A percentile compares a stretch with the other conserved stretches of the same genome.
Evolutionary conservation across 768 basidiomycete species (phyloP).

Genomic region (Suillus decipiens): DNA sequence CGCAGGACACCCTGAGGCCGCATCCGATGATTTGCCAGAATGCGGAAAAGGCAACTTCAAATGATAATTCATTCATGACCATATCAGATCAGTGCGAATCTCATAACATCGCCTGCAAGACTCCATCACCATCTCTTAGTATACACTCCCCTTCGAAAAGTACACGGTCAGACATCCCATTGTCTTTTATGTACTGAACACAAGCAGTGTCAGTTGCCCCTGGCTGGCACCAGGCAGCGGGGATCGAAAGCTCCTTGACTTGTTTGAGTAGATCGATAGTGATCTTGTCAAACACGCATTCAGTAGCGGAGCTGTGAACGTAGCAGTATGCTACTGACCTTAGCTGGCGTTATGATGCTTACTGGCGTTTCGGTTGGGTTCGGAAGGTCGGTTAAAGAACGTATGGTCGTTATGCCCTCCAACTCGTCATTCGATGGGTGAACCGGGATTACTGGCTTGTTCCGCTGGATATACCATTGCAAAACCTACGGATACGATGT

Average conservation of each 20-base stretch:
- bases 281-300: conserved; percentile 43
- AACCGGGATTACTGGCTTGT: conserved; percentile 65
- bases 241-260: conserved; percentile 69
- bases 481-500: conserved; percentile 55
- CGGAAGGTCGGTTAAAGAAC: conserved; percentile 55
- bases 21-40: neutral
- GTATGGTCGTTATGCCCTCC: conserved; percentile 62
- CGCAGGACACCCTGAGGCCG: neutral
- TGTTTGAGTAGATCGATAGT: conserved; percentile 68
- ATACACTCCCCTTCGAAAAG: conserved; percentile 85
- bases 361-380: conserved; percentile 68
- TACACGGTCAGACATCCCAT: conserved; percentile 64
- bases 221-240: conserved; percentile 87
- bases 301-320: neutral
- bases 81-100: conserved; percentile 12
- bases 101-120: conserved; percentile 31
- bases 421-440: conserved; percentile 76
- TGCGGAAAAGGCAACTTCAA: neutral
- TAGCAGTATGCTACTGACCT: conserved; percentile 40
- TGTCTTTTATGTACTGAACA: conserved; percentile 61
- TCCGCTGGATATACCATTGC: conserved; percentile 70
- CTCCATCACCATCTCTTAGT: conserved; percentile 70
- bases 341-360: conserved; percentile 77
- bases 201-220: conserved; percentile 77
- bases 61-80: neutral